Base-by-base conservation (phyloP, 805 yeast species). In the Lachancea waltii region DNA sequence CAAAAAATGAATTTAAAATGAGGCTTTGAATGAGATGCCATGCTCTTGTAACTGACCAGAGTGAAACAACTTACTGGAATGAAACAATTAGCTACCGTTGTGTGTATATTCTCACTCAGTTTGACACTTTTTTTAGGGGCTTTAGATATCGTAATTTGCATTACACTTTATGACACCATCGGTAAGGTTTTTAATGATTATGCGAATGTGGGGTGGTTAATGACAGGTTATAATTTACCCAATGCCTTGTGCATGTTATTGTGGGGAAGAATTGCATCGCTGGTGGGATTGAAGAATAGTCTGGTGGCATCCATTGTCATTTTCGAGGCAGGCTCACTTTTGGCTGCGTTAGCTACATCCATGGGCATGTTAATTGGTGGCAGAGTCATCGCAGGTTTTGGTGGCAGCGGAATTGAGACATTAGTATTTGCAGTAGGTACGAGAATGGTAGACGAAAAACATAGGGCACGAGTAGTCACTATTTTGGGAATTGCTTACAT, bases 341-440 rank as follows among this genome's bases (percentile, higher is more conserved):
- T 80, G 5, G 63, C 73, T 39, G 89, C 83, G 1, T 45, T 73
- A 4, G 60, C 85, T 1, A 55, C 49, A 14, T 64, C 67, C 23
- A 78, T 82, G 77, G 63, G 69, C 38, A 71, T 73, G 68, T 57
- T 83, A 33, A 78, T 82, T 42, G 85, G 78, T 3, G 89, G 86
- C 1, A 68, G 95, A 49, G 79, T 75, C 6, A 61, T 82, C 15
- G 76, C 77, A 37, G 92, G 92, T 36, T 52, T 77, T 23, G 90
- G 89, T 11, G 86, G 79, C 7, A 81, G 84, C 25, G 83, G 83
- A 18, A 69, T 80, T 33, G 78, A 74, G 48, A 65, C 79, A 1
- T 60, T 78, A 56, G 72, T 70, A 4, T 67, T 72, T 43, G 73
- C 80, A 21, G 72, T 81, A 19, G 62, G 72, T 8, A 68, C 82